A percentile compares a stretch with the other conserved stretches of the same genome.
These are phyloP conservation scores for Oxytropis ochrocephala DNA, from an alignment of 306 rosid genomes.

Conservation along the genomic window DNA sequence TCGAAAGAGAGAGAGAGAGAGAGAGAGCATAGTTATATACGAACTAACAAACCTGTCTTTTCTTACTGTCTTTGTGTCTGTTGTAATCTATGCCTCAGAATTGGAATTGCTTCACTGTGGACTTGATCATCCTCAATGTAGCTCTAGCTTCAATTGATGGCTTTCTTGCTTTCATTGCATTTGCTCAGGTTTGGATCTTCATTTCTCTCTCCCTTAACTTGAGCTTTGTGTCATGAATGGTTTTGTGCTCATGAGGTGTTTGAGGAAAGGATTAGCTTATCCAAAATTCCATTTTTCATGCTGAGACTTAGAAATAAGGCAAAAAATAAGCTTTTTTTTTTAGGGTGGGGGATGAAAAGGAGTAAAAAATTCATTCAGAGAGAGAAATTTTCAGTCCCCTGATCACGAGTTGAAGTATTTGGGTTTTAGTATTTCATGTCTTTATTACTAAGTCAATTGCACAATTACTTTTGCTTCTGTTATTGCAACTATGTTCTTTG, in stretches of 20 bases:
- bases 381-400: background rate
- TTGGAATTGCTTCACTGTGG: slow-evolving; percentile 25
- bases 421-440: too few species aligned
- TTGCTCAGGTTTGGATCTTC: slow-evolving; percentile 45
- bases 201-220: background rate
- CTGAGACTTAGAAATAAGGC: background rate
- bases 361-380: background rate
- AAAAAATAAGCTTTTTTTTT: background rate
- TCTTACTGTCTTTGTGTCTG: background rate
- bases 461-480: background rate
- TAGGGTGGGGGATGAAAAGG: background rate
- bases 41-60: background rate
- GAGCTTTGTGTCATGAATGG: too few species aligned
- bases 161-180: slow-evolving; percentile 43
- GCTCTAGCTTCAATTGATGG: slow-evolving; percentile 48
- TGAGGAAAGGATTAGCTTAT: background rate
- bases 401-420: background rate
- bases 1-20: background rate
- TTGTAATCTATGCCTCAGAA: slow-evolving; percentile 17
- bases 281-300: background rate
- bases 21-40: background rate
- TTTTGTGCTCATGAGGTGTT: background rate
- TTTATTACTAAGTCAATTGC: background rate
- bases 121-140: slow-evolving; percentile 42
- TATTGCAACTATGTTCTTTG: background rate